These are phyloP conservation scores for Dorcoceras hygrometricum DNA, from an alignment of 257 asterid species.

Conservation along the genomic window DNA sequence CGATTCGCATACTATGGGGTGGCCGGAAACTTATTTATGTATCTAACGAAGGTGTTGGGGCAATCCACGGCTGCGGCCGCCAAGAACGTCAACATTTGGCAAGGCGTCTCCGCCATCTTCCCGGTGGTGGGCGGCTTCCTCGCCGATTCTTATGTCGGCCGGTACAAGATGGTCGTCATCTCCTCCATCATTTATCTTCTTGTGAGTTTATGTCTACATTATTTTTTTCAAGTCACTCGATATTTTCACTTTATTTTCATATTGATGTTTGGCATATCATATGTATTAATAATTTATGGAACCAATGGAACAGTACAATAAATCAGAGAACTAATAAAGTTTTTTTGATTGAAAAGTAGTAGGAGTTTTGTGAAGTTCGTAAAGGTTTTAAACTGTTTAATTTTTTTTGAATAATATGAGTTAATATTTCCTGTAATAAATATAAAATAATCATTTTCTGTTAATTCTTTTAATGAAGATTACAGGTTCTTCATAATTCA, in stretches of 20 bases:
- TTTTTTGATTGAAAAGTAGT: too few relatives aligned
- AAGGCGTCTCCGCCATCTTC: slow-evolving; percentile 61
- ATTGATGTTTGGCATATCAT: not conserved
- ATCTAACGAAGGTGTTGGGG: slow-evolving; percentile 47
- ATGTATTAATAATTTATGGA: not conserved
- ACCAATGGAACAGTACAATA: slow-evolving; percentile 17
- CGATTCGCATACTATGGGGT: slow-evolving; percentile 62
- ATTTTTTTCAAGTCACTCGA: too few relatives aligned
- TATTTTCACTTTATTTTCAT: too few relatives aligned
- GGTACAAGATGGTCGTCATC: slow-evolving; percentile 49
- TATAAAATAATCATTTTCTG: too few relatives aligned
- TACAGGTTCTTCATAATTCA: too few relatives aligned
- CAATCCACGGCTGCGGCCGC: slow-evolving; percentile 63
- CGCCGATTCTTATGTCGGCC: slow-evolving; percentile 67
- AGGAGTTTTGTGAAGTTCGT: too few relatives aligned
- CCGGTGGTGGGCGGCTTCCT: slow-evolving; percentile 59
- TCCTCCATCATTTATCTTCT: slow-evolving; percentile 47
- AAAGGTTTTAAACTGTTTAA: too few relatives aligned
- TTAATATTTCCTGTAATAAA: too few relatives aligned
- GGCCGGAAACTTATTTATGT: slow-evolving; percentile 54
- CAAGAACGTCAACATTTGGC: slow-evolving; percentile 61
- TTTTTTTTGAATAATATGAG: too few relatives aligned
- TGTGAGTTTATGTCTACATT: slow-evolving; percentile 28
- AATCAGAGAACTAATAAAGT: too few relatives aligned
- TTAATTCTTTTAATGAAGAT: too few relatives aligned